A percentile compares a stretch with the other conserved stretches of the same genome.
Conservation (phyloP, 179 eudicot species). For the Spergularia azorica region DNA sequence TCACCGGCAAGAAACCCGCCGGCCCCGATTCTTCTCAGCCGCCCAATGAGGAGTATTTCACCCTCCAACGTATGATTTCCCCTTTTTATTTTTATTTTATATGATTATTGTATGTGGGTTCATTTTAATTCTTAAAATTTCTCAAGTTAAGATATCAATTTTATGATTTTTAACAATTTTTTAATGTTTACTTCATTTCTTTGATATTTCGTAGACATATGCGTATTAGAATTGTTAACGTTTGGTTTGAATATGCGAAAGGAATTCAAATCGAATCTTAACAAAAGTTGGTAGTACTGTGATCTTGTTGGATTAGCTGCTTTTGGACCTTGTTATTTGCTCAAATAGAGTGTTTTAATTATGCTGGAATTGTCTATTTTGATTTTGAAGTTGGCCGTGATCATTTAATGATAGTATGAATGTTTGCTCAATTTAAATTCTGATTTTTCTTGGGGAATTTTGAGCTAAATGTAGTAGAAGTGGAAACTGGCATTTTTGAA, state of each 20-base stretch:
- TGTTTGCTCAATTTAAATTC: background rate
- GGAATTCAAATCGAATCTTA: background rate
- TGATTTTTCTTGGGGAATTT: background rate
- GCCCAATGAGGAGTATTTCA: conserved; percentile 42
- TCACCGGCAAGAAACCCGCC: conserved; percentile 56
- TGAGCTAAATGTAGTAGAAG: no score
- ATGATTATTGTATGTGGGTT: background rate
- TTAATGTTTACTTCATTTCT: background rate
- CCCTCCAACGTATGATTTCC: conserved; percentile 50
- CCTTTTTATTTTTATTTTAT: background rate
- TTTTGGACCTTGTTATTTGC: background rate
- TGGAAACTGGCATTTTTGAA: no score
- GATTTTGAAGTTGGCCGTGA: background rate
- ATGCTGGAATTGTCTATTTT: background rate
- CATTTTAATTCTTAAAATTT: background rate
- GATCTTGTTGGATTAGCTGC: background rate
- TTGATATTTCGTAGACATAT: background rate
- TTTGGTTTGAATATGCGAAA: background rate
- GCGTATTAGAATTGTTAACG: background rate
- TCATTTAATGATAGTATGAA: background rate
- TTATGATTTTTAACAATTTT: background rate
- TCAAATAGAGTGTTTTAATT: background rate
- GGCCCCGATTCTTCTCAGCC: conserved; percentile 15
- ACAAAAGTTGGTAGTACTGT: background rate
- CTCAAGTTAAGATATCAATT: no score